Evolutionary conservation across 225 moss, liverwort and hornwort species (phyloP), one percentile per base, ranked within the genome.

Genomic region (Rhytidiadelphus loreus): DNA sequence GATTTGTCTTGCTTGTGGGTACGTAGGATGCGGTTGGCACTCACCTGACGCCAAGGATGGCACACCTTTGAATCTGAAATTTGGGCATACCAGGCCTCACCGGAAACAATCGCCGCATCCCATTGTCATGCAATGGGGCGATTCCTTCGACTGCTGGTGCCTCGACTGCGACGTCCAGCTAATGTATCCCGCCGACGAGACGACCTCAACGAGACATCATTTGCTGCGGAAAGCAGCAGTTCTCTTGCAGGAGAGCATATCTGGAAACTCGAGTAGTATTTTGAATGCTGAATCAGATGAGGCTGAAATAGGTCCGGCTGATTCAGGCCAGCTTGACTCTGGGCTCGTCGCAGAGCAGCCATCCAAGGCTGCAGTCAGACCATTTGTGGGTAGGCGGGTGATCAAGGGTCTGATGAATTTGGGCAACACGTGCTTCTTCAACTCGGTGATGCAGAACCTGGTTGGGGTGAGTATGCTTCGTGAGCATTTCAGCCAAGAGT

Each of bases 401-500:
- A 92, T 97, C 28, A 97, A 95, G 93, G 97, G 97, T 58, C 86
- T 97, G 89, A 90, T 86, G 85, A 97, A 97, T 82, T 88, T 96
- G 86, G 96, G 96, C 60, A 97, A 97, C 94, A 96, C 96, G 11
- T 97, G 97, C 74, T 97, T 97, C 72, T 96, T 96, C 90, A 96
- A 97, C 90, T 96, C 96, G 33, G 97, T 97, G 90, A 96, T 97
- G 96, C 97, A 97, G 93, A 97, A 97, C 73, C 87, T 97, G 89
- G 95, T 97, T 4, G 94, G 97, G 41, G 89, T 97, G 92, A 91
- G 95, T 62, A 85, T 96, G 91, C 94, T 96, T 76, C 93, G 96
- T 33, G 91, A 94, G 68, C 93, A 95, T 91, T 97, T 96, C 74
- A 90, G 94, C 60, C 68, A 66, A 44, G 94, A 92, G 39, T 85